Conservation (phyloP, 345 rosid species). For the Hirschfeldia incana region DNA sequence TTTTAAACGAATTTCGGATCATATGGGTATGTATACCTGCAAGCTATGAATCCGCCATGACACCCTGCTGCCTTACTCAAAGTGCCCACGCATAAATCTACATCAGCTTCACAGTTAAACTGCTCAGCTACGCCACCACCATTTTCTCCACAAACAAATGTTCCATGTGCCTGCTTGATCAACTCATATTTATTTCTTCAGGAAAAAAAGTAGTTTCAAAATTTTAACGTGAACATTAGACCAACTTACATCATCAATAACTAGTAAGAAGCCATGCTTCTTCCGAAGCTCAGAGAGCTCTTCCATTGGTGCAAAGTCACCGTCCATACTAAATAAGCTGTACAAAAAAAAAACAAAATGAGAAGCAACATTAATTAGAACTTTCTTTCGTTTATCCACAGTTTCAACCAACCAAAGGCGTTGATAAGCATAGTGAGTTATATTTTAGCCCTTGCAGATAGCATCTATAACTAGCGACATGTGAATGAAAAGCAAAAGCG, state of each 20-base stretch:
- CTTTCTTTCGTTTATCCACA: neutral
- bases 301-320: constrained; percentile 93
- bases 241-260: constrained; percentile 85
- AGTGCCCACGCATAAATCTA: constrained; percentile 89
- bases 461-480: neutral
- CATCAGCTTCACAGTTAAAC: constrained; percentile 74
- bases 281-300: constrained; percentile 73
- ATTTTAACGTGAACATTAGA: neutral
- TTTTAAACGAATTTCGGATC: neutral
- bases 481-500: neutral
- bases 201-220: neutral
- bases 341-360: constrained; percentile 10
- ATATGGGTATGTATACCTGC: constrained; percentile 58
- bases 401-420: constrained; percentile 6
- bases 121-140: constrained; percentile 95
- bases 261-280: constrained; percentile 75
- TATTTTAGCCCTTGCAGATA: constrained; percentile 4
- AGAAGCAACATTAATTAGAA: constrained; percentile 5
- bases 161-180: constrained; percentile 84
- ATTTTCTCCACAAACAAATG: constrained; percentile 85
- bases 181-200: constrained; percentile 6
- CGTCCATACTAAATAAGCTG: constrained; percentile 99
- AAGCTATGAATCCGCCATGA: constrained; percentile 94
- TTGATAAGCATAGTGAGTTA: neutral
- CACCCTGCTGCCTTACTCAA: constrained; percentile 98